A percentile compares a stretch with the other conserved stretches of the same genome.
These are phyloP conservation scores for Tricharina praecox DNA, from an alignment of 495 filamentous ascomycete genomes.

Conservation along the genomic window DNA sequence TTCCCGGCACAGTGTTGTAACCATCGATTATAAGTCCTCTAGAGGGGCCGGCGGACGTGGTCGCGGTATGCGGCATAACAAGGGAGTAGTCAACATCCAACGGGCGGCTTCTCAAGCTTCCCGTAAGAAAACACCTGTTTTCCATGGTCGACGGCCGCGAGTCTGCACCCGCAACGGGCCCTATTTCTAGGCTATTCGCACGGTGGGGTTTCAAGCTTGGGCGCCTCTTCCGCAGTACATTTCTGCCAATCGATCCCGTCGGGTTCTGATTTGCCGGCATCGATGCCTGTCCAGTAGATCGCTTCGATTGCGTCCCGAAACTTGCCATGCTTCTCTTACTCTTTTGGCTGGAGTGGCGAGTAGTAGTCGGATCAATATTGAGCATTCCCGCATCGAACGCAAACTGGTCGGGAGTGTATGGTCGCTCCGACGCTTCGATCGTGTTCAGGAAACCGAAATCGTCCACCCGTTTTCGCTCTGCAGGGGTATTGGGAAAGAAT, in stretches of 20 bases:
- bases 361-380: not conserved
- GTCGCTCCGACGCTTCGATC: constrained; percentile 15
- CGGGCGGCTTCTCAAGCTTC: not conserved
- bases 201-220: not conserved
- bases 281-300: constrained; percentile 1
- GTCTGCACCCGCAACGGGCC: not conserved
- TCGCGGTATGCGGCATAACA: constrained; percentile 9
- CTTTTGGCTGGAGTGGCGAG: not conserved
- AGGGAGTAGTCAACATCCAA: not conserved
- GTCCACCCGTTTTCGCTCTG: constrained; percentile 7
- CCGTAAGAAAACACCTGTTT: not conserved
- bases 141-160: not conserved
- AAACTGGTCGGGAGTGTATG: constrained; percentile 21
- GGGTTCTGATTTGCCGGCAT: not conserved
- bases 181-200: not conserved
- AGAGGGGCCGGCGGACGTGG: constrained; percentile 10
- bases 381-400: constrained; percentile 3
- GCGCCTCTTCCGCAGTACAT: constrained; percentile 8
- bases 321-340: constrained; percentile 4
- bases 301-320: constrained; percentile 1
- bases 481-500: not conserved
- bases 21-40: constrained; percentile 12
- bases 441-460: constrained; percentile 16
- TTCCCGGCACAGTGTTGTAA: not conserved
- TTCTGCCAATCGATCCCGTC: not conserved